Conservation (phyloP, 2,329 filamentous ascomycete species). For the Cladophialophora immunda region DNA sequence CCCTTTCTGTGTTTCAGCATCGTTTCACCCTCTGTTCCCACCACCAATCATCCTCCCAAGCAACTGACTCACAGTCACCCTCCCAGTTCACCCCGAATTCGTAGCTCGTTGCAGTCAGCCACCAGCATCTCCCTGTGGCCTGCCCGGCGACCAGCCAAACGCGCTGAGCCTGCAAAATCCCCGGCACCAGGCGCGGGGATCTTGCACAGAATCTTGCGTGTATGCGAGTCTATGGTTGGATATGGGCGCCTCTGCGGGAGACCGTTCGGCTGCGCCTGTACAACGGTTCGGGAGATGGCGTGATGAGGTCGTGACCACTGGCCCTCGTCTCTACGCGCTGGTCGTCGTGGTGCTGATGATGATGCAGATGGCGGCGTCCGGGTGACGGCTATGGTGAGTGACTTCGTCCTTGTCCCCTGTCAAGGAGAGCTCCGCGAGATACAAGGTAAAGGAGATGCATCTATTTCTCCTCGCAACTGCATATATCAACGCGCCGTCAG, state of each 20-base stretch:
- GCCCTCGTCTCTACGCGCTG: slow-evolving; percentile 4
- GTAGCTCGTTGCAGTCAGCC: not conserved
- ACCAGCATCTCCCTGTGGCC: slow-evolving; percentile 9
- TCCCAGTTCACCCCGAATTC: not conserved
- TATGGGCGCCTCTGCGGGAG: not conserved
- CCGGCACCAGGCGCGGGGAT: not conserved
- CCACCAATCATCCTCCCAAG: slow-evolving; percentile 13
- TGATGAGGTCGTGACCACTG: slow-evolving; percentile 19
- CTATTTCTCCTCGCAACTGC: not conserved
- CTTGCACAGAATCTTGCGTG: not conserved
- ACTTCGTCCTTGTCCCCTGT: not conserved
- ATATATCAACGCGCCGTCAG: not conserved
- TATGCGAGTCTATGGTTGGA: slow-evolving; percentile 1
- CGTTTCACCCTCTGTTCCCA: slow-evolving; percentile 18
- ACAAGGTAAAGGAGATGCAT: not conserved
- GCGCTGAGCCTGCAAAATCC: not conserved
- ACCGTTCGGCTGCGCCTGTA: not conserved
- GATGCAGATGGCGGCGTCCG: not conserved
- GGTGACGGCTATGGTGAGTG: not conserved
- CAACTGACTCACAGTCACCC: slow-evolving; percentile 4
- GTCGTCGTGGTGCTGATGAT: not conserved
- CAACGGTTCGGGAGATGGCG: slow-evolving; percentile 3
- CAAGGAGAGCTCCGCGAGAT: not conserved
- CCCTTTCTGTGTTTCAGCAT: slow-evolving; percentile 23
- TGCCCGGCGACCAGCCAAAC: slow-evolving; percentile 11